Conservation (phyloP, 331 rosid genomes). For the Stylosanthes scabra region DNA sequence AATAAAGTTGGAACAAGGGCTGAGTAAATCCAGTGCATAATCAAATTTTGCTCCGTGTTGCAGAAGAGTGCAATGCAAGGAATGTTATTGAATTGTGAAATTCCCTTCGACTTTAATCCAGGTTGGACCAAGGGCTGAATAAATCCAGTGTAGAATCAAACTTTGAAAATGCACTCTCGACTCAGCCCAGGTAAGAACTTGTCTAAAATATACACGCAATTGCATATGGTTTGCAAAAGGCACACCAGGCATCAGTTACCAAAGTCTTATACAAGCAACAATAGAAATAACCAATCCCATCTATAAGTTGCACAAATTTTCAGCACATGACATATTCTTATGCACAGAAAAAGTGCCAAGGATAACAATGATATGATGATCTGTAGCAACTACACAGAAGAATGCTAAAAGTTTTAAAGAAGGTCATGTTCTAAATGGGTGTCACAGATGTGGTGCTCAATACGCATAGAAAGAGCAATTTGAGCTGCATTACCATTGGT, state of each 20-base stretch:
- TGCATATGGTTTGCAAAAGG: background rate
- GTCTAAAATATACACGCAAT: background rate
- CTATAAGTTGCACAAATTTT: background rate
- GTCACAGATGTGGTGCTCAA: background rate
- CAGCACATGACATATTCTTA: no score
- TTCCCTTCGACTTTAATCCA: no score
- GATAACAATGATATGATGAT: slow-evolving; percentile 1
- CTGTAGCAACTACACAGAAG: background rate
- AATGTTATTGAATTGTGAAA: no score
- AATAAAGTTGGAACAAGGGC: no score
- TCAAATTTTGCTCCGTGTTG: no score
- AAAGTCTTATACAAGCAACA: background rate
- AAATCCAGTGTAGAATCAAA: background rate
- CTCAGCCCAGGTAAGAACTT: background rate
- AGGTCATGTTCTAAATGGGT: background rate
- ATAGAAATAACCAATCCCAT: background rate
- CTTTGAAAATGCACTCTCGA: background rate
- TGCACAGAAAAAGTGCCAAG: no score
- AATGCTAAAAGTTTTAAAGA: background rate
- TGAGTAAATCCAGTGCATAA: no score
- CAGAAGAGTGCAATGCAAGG: no score
- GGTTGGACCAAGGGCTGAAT: background rate
- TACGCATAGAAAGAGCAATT: background rate
- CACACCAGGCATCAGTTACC: background rate
- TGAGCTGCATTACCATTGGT: background rate